Evolutionary conservation across 202 grass and related monocot species (phyloP), one percentile per base, ranked within the genome.

Genomic region (Saccharum hybrid): DNA sequence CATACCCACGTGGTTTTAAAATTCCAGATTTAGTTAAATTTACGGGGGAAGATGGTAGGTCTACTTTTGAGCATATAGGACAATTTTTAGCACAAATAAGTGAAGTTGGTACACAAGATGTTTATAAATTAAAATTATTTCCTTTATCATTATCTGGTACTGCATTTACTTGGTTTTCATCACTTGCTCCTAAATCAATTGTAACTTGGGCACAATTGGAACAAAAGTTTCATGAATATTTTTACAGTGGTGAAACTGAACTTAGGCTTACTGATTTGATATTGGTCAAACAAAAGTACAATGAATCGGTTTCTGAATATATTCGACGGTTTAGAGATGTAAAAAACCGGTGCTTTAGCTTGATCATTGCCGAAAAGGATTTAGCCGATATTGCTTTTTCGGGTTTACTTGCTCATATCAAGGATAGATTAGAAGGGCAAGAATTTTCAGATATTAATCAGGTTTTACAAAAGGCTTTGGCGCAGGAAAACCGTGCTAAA

Each of bases 351-450:
- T 60, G 51, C 4, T 75, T 74, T 7, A 75, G 18, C 4, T 75
- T 75, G 10, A 23, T 8, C 0, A 60, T 75, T 60, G 33, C 33
- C 10, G 72, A 75, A 75, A 75, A 75, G 6, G 49, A 75, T 7
- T 59, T 75, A 4, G 72, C 49, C 0, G 16, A 75, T 19, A 52
- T 75, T 40, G 33, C 72, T 39, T 75, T 60, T 75, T 59, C 49
- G 0, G 51, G 51, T 7, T 59, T 7, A 75, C 0, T 34, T 4
- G 33, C 33, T 34, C 33, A 34, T 34, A 34, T 34, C 33, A 34
- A 3, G 33, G 33, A 34, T 34, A 34, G 33, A 38, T 21, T 75
- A 39, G 72, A 75, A 12, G 31, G 72, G 2, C 72, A 75, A 0
- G 48, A 75, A 2, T 59, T 75, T 57, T 38, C 0, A 36, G 28